Evolutionary conservation across 768 basidiomycete genomes (phyloP).

Genomic region (Rhizopogon vesiculosus): DNA sequence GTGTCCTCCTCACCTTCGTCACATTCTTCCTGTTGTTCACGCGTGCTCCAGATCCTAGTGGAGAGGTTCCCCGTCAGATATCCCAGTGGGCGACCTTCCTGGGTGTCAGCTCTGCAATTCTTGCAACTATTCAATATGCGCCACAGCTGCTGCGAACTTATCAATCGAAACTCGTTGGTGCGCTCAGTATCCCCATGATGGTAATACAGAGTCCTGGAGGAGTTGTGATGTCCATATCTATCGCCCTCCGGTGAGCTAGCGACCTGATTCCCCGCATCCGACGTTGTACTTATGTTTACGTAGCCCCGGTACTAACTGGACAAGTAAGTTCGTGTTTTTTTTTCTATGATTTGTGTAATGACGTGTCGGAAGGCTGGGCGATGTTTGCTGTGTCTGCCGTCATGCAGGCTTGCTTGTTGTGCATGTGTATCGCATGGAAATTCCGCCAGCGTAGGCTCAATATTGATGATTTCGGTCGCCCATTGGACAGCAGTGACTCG

Average conservation of each 20-base stretch:
- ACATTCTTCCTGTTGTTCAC: constrained; percentile 59
- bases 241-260: constrained; percentile 55
- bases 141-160: constrained; percentile 87
- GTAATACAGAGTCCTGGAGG: constrained; percentile 89
- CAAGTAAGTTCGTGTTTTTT: constrained; percentile 43
- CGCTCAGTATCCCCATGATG: constrained; percentile 95
- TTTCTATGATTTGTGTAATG: not conserved
- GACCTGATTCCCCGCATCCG: not conserved
- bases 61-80: constrained; percentile 31
- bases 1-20: constrained; percentile 50
- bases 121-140: constrained; percentile 82
- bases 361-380: constrained; percentile 58
- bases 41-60: constrained; percentile 31
- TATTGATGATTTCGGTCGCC: constrained; percentile 87
- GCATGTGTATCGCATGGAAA: constrained; percentile 87
- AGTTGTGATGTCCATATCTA: constrained; percentile 79
- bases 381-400: constrained; percentile 77
- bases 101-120: constrained; percentile 72
- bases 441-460: constrained; percentile 65
- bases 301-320: constrained; percentile 82
- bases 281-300: constrained; percentile 1
- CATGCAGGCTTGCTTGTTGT: constrained; percentile 78
- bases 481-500: constrained; percentile 22
- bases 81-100: constrained; percentile 80
- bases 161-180: constrained; percentile 75